Base-by-base conservation (phyloP, 2,329 filamentous ascomycete genomes). In the Cercospora sp. region DNA sequence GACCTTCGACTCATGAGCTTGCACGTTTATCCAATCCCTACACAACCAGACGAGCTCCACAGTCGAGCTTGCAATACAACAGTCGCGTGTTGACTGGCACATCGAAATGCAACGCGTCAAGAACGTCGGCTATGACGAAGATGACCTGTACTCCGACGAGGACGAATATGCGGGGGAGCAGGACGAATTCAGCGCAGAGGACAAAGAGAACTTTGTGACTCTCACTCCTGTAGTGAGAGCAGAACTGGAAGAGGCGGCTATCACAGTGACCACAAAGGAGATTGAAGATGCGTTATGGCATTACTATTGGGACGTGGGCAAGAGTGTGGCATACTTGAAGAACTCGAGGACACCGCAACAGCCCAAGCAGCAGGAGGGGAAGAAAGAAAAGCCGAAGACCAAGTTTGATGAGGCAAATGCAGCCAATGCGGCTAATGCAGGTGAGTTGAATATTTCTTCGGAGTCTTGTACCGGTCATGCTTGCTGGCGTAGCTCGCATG, bases 221-320 rank as follows among this genome's bases (percentile, higher is more conserved):
- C 68, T 78, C 43, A 77, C 76, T 5, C 77, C 77, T 0, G 76
- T 78, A 18, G 76, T 78, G 24, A 73, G 75, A 40, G 76, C 76
- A 13, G 76, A 78, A 67, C 71, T 78, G 8, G 74, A 77, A 43
- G 76, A 78, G 61, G 72, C 71, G 16, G 73, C 70, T 13, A 34
- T 77, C 16, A 86, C 84, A 76, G 82, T 86, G n/a, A 85, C 86
- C 5, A 87, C 90, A 68, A 82, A 84, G 43, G 90, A 97, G 77
- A 94, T 97, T 70, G 89, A 97, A 78, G 94, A 98, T 69, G 87
- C 94, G 0, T 81, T 99, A 16, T 98, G 93, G 93, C 89, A 99
- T 80, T 97, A 97, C 80, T 98, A 94, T 79, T 98, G 94, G 78
- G 94, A 99, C 75, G 85, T 97, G 32, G 90, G 89, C 66, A 97